Base-by-base conservation (phyloP, 2,329 filamentous ascomycete genomes). In the Blastomyces emzantsi region DNA sequence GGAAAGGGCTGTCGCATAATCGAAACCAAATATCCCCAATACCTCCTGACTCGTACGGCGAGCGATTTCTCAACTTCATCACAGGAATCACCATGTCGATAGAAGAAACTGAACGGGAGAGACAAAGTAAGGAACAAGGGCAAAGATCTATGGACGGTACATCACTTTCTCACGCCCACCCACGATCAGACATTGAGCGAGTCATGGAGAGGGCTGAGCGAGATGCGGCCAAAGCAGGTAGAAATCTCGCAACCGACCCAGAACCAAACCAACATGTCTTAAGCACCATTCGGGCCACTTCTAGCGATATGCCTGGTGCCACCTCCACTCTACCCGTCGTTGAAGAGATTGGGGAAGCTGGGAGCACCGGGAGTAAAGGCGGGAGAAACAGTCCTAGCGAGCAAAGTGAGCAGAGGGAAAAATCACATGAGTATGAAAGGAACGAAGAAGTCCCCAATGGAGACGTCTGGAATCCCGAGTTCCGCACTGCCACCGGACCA, bases 41-140 rank as follows among this genome's bases (percentile, higher is more conserved):
- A 30, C 90, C 92, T 0, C 93, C 94, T 0, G 86, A 92, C 66
- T 84, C 90, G 64, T 99, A 99, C 71, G 94, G 94, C 36, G 91
- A 97, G 64, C 88, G 94, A 5, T 99, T 99, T 75, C 84, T 95
- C 73, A 89, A 90, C 68, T 99, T 99, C 74, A 92, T 99, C 72
- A 87, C 88, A 60, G 88, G 89, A 47, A 88, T 96, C 67, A 97
- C 94, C 25, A 95, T 92, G 85, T 94, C 92, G 1, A 83, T 85
- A 17, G 93, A 97, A 77, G 90, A 94, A 73, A 90, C 88, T 17
- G 84, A 86, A 54, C 82, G 88, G 55, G 78, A 80, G 66, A 58
- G 63, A 28, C 63, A 62, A 19, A 61, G 59, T 25, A 68, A 67
- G 54, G 68, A 69, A 47, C 71, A 74, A 49, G 70, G 67, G 17